Evolutionary conservation across 2,329 filamentous ascomycete species (phyloP).

Genomic region (Diplodia corticola): DNA sequence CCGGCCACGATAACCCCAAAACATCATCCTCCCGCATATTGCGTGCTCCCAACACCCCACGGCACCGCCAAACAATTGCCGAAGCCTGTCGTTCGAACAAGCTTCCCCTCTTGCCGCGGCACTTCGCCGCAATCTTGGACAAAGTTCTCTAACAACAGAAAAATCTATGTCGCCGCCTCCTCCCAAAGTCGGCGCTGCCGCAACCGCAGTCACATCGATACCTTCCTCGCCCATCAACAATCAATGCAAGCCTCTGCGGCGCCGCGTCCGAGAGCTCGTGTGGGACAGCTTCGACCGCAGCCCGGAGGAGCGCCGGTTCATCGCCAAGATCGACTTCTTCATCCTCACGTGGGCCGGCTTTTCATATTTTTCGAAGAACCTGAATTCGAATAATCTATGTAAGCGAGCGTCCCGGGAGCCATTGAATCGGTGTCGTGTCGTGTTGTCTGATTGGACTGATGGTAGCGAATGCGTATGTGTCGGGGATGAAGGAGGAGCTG

Average conservation of each 20-base stretch:
- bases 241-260: background rate
- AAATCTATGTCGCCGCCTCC: background rate
- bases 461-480: slow-evolving; percentile 47
- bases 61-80: background rate
- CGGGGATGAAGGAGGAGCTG: slow-evolving; percentile 37
- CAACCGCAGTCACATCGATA: background rate
- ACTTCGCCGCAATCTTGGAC: background rate
- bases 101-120: background rate
- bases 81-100: background rate
- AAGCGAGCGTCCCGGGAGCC: background rate
- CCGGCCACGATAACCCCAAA: background rate
- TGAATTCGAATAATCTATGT: slow-evolving; percentile 16
- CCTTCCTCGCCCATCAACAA: background rate
- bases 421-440: fast-evolving
- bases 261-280: background rate
- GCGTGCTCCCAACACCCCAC: background rate
- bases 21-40: slow-evolving; percentile 8
- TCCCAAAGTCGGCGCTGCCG: background rate
- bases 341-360: slow-evolving; percentile 10
- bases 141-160: background rate
- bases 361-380: slow-evolving; percentile 16
- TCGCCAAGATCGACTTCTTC: slow-evolving; percentile 14
- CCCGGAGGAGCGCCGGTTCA: background rate
- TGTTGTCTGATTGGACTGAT: background rate
- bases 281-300: slow-evolving; percentile 14